A percentile compares a stretch with the other conserved stretches of the same genome.
Evolutionary conservation across 1,284 basidiomycete species (phyloP).

Genomic region (Takashimella tepidaria): DNA sequence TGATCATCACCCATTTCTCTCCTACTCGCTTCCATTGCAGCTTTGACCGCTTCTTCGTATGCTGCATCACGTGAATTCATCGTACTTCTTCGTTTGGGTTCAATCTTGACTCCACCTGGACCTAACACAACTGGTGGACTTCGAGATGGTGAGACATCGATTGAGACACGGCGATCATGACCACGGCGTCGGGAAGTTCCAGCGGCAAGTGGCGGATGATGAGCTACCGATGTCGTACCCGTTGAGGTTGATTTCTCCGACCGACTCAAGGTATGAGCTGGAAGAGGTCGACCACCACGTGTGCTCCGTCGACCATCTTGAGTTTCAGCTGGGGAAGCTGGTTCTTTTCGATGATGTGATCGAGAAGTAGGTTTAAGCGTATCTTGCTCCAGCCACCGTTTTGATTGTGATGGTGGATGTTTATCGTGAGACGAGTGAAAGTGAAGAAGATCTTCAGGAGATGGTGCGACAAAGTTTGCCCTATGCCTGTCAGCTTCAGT

Average conservation of each 20-base stretch:
- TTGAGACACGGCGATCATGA: slow-evolving; percentile 10
- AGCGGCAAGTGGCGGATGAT: no score
- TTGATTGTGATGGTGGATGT: slow-evolving; percentile 45
- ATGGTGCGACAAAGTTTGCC: slow-evolving; percentile 37
- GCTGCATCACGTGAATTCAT: slow-evolving; percentile 96
- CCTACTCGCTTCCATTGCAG: slow-evolving; percentile 53
- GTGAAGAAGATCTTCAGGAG: slow-evolving; percentile 30
- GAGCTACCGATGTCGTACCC: no score
- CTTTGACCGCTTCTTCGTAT: slow-evolving; percentile 73
- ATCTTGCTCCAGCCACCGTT: slow-evolving; percentile 37
- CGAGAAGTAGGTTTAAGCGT: slow-evolving; percentile 23
- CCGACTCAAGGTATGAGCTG: no score
- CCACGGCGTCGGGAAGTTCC: no score
- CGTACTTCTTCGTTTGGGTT: slow-evolving; percentile 76
- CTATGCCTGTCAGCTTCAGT: slow-evolving; percentile 13
- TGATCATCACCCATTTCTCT: slow-evolving; percentile 27
- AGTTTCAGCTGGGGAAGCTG: slow-evolving; percentile 12
- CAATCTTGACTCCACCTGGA: slow-evolving; percentile 1
- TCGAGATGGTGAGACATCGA: slow-evolving; percentile 12
- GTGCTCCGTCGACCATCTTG: neutral
- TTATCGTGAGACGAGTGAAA: slow-evolving; percentile 32
- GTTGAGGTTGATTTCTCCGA: neutral
- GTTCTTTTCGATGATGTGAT: slow-evolving; percentile 31
- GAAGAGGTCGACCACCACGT: neutral
- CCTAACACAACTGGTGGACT: slow-evolving; percentile 4